These are phyloP conservation scores for Magnaporthales sp. DNA, from an alignment of 2,329 filamentous ascomycete genomes.

Conservation along the genomic window DNA sequence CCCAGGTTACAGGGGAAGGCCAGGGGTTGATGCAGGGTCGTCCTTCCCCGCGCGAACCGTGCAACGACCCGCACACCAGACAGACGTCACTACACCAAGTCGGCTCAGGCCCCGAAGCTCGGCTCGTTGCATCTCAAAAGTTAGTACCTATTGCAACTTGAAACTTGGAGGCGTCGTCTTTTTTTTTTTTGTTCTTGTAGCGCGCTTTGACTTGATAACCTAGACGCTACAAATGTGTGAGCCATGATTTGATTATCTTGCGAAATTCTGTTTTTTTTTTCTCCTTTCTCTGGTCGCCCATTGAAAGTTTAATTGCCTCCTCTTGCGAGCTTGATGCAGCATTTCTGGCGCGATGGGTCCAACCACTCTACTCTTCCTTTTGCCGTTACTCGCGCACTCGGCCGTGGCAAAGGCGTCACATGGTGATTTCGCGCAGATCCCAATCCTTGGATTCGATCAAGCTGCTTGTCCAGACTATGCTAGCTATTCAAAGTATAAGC, in stretches of 20 bases:
- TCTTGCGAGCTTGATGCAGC: neutral
- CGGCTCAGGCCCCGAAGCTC: neutral
- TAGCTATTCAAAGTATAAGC: constrained; percentile 46
- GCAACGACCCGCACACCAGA: neutral
- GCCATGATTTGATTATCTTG: neutral
- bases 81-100: neutral
- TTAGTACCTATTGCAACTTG: neutral
- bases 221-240: neutral
- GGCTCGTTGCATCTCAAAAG: neutral
- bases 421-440: constrained; percentile 15
- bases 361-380: neutral
- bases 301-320: neutral
- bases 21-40: neutral
- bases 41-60: neutral
- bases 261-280: neutral
- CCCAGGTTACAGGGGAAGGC: neutral
- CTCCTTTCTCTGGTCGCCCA: neutral
- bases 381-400: constrained; percentile 6
- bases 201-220: no score
- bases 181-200: neutral
- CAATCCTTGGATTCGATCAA: constrained; percentile 18
- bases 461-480: constrained; percentile 57
- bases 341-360: neutral
- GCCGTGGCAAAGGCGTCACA: constrained; percentile 7
- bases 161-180: neutral